Base-by-base conservation (phyloP, 768 basidiomycete species). In the Phaeotremella fagi region DNA sequence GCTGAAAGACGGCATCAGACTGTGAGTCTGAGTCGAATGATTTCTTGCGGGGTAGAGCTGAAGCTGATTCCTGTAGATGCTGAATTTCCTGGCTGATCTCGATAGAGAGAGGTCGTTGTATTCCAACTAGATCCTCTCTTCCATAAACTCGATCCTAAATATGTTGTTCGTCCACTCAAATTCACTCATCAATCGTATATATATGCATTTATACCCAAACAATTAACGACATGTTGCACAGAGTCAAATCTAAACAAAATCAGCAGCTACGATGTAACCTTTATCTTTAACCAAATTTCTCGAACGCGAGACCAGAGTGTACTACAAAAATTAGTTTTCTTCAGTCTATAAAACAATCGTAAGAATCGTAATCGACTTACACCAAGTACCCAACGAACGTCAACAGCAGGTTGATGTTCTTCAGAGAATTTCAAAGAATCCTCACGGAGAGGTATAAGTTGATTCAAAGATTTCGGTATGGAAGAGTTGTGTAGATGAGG, bases 1-100 rank as follows among this genome's bases (percentile, higher is more conserved):
- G 89, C 87, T 22, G 78, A 80, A 54, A 83, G 80, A 60, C 77
- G 90, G 60, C 90, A 92, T 68, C 75, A 81, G 61, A 76, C 85
- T 46, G 89, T 90, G 59, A 55, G 80, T 72, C 16, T 53, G 3
- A 15, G 1, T 12, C 27, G 4, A 20, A 36, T 23, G 46, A 18
- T 36, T 18, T 28, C 9, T 35, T 35, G 14, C 1, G 11, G 1
- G 16, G 5, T 31, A 14, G 12, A 5, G 16, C 2, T n/a, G n/a
- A 22, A 38, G 44, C 36, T 33, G 15, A 5, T 20, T 44, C n/a
- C 49, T 38, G 7, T 68, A 88, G 87, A 78, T 87, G 73, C 61
- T 85, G 16, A 77, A 81, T 16, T 88, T 88, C 69, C 75, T 88
- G 27, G 60, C 73, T 4, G 79, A 81, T 3, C 71, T 86, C 5